Base-by-base conservation (phyloP, 116 monocot genomes). In the Dioscorea cayenensis region DNA sequence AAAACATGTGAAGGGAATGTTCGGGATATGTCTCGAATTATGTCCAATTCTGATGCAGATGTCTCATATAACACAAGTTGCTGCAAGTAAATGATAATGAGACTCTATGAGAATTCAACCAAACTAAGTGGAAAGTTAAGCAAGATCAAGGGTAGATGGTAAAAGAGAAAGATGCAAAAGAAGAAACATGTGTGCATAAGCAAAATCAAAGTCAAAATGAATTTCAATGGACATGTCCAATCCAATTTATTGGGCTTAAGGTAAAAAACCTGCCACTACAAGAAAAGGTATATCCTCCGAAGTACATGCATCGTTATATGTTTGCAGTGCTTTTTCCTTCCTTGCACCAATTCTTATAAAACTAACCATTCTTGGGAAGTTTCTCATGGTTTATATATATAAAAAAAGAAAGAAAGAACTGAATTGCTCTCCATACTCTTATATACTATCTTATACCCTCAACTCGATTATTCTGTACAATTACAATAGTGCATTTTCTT, bases 1-100 rank as follows among this genome's bases (percentile, higher is more conserved):
- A 93, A 97, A 58, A 97, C 83, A 83, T 97, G 97, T 37, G 97
- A 81, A 28, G 97, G 97, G 73, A 97, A 97, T 48, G 97, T 97
- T 12, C 97, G 83, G 37, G 97, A 97, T 75, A 97, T 97, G 75
- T 97, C 97, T 73, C 93, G 84, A 64, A 97, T 97, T 75, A 97
- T 97, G 66, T 97, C 97, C 84, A 97, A 62, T 73, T 97, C 97
- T 69, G 97, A 90, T 38, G 97, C 76, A 36, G 93, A 93, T 77
- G 93, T 93, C 81, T 97, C 97, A 78, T 97, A 97, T 75, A 97
- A 88, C 74, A 97, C 88, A 63, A 97, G 77, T 93, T 88, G 93
- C 97, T 97, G 86, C 64, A 87, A 32, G 27, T 60, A 21, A 67
- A 51, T 4, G 65, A 55, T 16, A 16, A 55, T 14, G 17, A 18